These are phyloP conservation scores for Plasmodiophora brassicae DNA, from an alignment of 208 protist genomes.

Conservation along the genomic window DNA sequence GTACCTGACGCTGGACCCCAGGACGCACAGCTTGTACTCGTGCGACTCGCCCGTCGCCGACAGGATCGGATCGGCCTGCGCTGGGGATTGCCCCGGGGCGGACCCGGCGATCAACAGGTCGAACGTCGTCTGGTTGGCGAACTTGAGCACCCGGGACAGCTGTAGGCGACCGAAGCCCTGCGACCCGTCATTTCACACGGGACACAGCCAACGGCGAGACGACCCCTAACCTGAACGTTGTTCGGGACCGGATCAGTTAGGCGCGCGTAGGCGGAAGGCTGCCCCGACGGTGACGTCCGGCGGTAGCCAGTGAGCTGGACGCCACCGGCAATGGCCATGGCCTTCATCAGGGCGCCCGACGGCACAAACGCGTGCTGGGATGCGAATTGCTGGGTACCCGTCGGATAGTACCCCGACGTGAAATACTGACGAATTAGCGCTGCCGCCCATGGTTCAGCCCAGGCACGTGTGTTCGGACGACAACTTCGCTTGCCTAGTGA, in stretches of 20 bases:
- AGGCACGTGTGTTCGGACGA: neutral
- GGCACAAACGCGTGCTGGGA: neutral
- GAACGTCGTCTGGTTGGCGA: neutral
- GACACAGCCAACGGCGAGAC: neutral
- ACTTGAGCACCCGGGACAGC: neutral
- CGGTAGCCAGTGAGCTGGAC: neutral
- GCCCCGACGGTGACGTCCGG: neutral
- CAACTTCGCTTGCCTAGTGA: neutral
- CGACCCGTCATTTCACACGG: neutral
- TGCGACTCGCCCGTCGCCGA: neutral
- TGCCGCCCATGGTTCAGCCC: neutral
- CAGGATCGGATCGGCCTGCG: neutral
- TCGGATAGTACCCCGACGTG: neutral
- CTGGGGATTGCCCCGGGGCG: no score
- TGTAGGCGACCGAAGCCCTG: neutral
- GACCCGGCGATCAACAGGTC: neutral
- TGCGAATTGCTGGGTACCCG: neutral
- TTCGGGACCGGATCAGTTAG: neutral
- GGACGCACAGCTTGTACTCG: slow-evolving; percentile 5
- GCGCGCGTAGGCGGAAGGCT: neutral
- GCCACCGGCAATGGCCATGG: neutral
- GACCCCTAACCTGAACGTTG: neutral
- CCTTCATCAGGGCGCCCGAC: neutral
- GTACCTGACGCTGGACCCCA: neutral
- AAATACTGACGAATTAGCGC: slow-evolving; percentile 3